These are phyloP conservation scores for Hyphodiscus hymeniophilus DNA, from an alignment of 495 filamentous ascomycete genomes.

Conservation along the genomic window DNA sequence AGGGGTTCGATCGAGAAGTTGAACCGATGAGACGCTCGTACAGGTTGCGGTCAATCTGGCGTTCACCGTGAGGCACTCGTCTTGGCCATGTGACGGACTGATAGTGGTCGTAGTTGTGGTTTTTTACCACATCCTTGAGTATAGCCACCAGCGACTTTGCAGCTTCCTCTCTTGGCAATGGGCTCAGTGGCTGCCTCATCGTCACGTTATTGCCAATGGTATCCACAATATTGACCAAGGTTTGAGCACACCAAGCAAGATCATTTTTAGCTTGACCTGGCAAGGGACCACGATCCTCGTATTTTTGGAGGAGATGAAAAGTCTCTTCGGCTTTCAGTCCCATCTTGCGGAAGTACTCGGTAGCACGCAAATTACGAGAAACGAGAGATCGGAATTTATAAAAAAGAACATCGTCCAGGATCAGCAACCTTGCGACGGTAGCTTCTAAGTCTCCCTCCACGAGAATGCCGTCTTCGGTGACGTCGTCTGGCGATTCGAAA, in stretches of 20 bases:
- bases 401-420: slow-evolving; percentile 17
- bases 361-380: slow-evolving; percentile 11
- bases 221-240: slow-evolving; percentile 16
- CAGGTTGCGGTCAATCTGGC: slow-evolving; percentile 17
- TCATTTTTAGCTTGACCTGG: slow-evolving; percentile 7
- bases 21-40: slow-evolving; percentile 21
- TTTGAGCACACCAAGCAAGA: slow-evolving; percentile 20
- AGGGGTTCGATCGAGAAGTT: slow-evolving; percentile 5
- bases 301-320: slow-evolving; percentile 12
- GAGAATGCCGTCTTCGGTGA: slow-evolving; percentile 3
- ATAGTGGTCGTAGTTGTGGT: slow-evolving; percentile 22
- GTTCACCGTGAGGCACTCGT: slow-evolving; percentile 16
- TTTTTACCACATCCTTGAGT: slow-evolving; percentile 16
- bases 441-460: slow-evolving; percentile 12
- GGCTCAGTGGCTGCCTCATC: slow-evolving; percentile 12
- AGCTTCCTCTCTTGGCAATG: slow-evolving; percentile 15
- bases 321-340: slow-evolving; percentile 7
- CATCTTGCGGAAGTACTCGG: slow-evolving; percentile 20
- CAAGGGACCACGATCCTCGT: slow-evolving; percentile 7
- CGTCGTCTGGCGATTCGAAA: slow-evolving; percentile 13
- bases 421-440: slow-evolving; percentile 15
- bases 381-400: slow-evolving; percentile 14
- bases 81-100: slow-evolving; percentile 7
- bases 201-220: slow-evolving; percentile 13
- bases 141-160: slow-evolving; percentile 16